Conservation (phyloP, 208 protist genomes). For the Trypanosomatidae sp. region DNA sequence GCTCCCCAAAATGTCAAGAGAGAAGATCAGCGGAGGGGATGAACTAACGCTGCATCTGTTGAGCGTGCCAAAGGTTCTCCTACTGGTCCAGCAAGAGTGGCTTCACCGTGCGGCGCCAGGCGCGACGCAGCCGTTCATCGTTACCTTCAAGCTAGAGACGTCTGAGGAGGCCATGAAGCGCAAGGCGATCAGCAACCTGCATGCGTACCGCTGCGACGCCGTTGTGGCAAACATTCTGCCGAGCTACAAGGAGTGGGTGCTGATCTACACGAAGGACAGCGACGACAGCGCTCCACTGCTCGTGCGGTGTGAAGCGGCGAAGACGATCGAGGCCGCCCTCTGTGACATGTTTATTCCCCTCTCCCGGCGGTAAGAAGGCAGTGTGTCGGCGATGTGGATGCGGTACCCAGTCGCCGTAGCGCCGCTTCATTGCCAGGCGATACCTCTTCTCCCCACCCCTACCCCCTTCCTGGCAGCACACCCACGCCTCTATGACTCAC, state of each 20-base stretch:
- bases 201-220: slow-evolving; percentile 59
- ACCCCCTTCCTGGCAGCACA: not conserved
- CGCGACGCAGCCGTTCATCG: slow-evolving; percentile 36
- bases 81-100: slow-evolving; percentile 52
- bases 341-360: slow-evolving; percentile 52
- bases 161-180: slow-evolving; percentile 54
- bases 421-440: not conserved
- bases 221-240: slow-evolving; percentile 88
- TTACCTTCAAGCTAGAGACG: slow-evolving; percentile 89
- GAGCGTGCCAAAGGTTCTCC: slow-evolving; percentile 74
- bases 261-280: slow-evolving; percentile 51
- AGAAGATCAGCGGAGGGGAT: slow-evolving; percentile 84
- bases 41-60: slow-evolving; percentile 63
- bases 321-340: slow-evolving; percentile 57
- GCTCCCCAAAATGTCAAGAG: slow-evolving; percentile 34
- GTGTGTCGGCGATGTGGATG: not conserved
- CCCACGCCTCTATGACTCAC: not conserved
- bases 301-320: slow-evolving; percentile 26
- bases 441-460: not conserved
- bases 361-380: not conserved
- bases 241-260: slow-evolving; percentile 76
- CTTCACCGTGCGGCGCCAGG: slow-evolving; percentile 30
- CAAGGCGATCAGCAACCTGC: slow-evolving; percentile 76
- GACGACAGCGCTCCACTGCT: slow-evolving; percentile 32
- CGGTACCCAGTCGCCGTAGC: not conserved